Percentiles rank a stretch among this genome's conserved stretches.
Conservation (phyloP, 257 asterid species). For the Henckelia pumila region DNA sequence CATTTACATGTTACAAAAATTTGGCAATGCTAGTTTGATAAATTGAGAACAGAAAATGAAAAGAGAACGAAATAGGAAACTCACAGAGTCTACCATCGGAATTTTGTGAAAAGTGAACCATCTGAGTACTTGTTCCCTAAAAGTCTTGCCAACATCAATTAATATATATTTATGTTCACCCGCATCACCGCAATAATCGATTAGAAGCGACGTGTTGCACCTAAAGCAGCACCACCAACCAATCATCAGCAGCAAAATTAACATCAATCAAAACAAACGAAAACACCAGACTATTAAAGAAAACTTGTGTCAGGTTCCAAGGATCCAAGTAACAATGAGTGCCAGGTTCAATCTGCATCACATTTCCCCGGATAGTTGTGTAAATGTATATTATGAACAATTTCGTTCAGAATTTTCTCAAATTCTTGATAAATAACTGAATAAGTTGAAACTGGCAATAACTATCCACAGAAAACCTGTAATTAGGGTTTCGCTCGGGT, state of each 20-base stretch:
- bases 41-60: background rate
- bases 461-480: constrained; percentile 46
- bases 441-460: background rate
- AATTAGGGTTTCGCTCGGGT: constrained; percentile 79
- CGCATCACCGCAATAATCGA: constrained; percentile 59
- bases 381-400: constrained; percentile 2
- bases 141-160: constrained; percentile 95
- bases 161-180: constrained; percentile 72
- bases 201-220: constrained; percentile 95
- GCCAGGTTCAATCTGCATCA: background rate
- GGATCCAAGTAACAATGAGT: constrained; percentile 8
- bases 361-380: background rate
- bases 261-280: background rate
- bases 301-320: background rate
- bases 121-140: constrained; percentile 92
- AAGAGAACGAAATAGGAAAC: constrained; percentile 32
- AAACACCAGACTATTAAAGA: constrained; percentile 4
- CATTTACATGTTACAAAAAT: background rate
- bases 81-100: constrained; percentile 90
- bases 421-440: constrained; percentile 6
- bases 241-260: constrained; percentile 16
- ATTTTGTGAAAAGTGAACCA: constrained; percentile 85
- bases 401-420: constrained; percentile 13
- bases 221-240: constrained; percentile 45
- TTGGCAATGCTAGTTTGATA: background rate